phyloP scores from a whole-genome alignment of 2,329 filamentous ascomycete species.

The Aspergillus ruber region DNA sequence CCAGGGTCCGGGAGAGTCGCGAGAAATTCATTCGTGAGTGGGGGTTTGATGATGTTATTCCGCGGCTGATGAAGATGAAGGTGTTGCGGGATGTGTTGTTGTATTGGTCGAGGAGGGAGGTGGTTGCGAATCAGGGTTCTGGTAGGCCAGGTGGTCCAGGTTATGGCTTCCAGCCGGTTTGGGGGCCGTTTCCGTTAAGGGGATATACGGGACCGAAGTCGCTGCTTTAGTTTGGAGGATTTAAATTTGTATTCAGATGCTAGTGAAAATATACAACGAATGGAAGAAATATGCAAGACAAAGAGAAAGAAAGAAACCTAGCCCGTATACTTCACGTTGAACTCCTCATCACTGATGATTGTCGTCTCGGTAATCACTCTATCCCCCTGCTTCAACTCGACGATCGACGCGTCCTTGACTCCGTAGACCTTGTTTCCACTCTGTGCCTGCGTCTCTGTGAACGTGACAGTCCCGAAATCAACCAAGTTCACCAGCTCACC shows the following conservation, averaged over 20 bases:
- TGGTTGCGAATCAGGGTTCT: not conserved
- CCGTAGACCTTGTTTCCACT: slow-evolving; percentile 19
- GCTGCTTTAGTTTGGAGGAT: not conserved
- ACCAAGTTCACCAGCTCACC: slow-evolving; percentile 39
- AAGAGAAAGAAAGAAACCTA: not conserved
- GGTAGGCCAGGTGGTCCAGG: not conserved
- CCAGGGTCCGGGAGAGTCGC: not conserved
- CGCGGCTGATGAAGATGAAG: not conserved
- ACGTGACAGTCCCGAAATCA: slow-evolving; percentile 42
- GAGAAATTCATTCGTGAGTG: not conserved
- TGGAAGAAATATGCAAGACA: not conserved
- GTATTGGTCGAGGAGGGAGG: not conserved
- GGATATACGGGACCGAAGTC: not conserved
- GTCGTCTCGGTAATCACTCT: slow-evolving; percentile 26
- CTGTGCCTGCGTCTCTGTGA: slow-evolving; percentile 26
- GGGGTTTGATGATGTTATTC: not conserved
- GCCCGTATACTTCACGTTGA: slow-evolving; percentile 19
- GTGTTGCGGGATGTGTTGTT: not conserved
- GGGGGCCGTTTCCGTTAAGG: not conserved
- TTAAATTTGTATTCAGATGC: not conserved
- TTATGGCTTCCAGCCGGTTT: not conserved
- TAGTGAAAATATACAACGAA: not conserved
- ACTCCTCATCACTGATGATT: slow-evolving; percentile 18
- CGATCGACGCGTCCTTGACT: slow-evolving; percentile 34
- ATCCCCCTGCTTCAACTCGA: slow-evolving; percentile 43